Evolutionary conservation across 768 basidiomycete genomes (phyloP), one percentile per base, ranked within the genome.

Genomic region (Rhodotorula toruloides): DNA sequence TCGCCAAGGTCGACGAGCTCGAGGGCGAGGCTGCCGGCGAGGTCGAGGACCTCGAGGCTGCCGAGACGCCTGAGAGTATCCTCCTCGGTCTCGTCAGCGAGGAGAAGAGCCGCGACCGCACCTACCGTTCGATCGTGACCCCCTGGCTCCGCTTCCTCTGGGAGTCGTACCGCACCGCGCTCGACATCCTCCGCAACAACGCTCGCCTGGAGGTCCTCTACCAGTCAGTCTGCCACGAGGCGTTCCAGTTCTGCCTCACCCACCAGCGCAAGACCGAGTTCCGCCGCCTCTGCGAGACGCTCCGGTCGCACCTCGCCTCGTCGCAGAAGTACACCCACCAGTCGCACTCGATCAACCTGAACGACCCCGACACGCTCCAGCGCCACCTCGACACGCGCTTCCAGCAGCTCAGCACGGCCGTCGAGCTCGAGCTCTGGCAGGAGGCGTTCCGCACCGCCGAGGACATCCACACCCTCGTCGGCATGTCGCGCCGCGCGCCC

Each of bases 121-220:
- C 91, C 37, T 93, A 98, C 79, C 81, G 94, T 52, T 89, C 91
- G 12, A 83, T 98, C 57, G 91, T 99, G 70, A 96, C 91, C 0
- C 94, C 94, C 0, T 96, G 92, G 87, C 87, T 98, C 76, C 92
- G 93, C 76, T 96, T 97, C 78, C 83, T 92, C n/a, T 98, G 93
- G 92, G 94, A 98, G 81, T 90, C 90, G 73, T 97, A 97, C 76
- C 86, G 94, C 62, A 96, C 91, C 27, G 91, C 89, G 2, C 81
- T 99, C 47, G 94, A 98, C 80, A 92, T 92, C 4, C 82, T 97
- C 71, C 94, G 97, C 77, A 94, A 96, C 77, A 97, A 96, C 75
- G 89, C 91, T 25, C 81, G 94, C 25, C 79, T 98, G 44, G 94
- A 99, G 79, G 80, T 81, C 25, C 90, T 98, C 68, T 99, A 99